Percentiles rank a stretch among this genome's conserved stretches.
Evolutionary conservation across 352 stramenopile species (phyloP).

Genomic region (Bremia lactucae): DNA sequence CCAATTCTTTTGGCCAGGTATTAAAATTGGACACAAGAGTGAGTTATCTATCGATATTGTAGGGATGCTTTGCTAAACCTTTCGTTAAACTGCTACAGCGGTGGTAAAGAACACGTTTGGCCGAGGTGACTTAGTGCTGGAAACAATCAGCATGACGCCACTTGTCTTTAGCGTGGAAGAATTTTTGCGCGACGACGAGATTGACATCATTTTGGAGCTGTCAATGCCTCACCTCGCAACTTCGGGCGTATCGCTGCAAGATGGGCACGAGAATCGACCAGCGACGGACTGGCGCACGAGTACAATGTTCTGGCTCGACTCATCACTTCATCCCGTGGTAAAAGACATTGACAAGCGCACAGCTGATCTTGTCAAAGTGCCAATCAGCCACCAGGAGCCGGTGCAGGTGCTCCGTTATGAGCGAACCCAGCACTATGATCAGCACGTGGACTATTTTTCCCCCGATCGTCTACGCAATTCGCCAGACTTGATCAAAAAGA

Average conservation of each 20-base stretch:
- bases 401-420: slow-evolving; percentile 73
- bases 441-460: slow-evolving; percentile 64
- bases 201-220: slow-evolving; percentile 65
- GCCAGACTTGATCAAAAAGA: slow-evolving; percentile 30
- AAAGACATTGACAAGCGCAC: slow-evolving; percentile 51
- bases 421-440: slow-evolving; percentile 67
- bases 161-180: slow-evolving; percentile 68
- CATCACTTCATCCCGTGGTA: slow-evolving; percentile 29
- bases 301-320: slow-evolving; percentile 67
- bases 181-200: slow-evolving; percentile 73
- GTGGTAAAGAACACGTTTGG: slow-evolving; percentile 37
- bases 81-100: too few species aligned
- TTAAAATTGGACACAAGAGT: slow-evolving; percentile 62
- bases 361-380: slow-evolving; percentile 52
- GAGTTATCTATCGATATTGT: neutral
- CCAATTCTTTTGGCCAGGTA: slow-evolving; percentile 67
- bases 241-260: slow-evolving; percentile 48
- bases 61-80: neutral
- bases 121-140: slow-evolving; percentile 37
- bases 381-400: slow-evolving; percentile 45
- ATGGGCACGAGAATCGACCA: slow-evolving; percentile 57
- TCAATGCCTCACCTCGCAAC: slow-evolving; percentile 52
- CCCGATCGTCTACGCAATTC: slow-evolving; percentile 35
- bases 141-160: slow-evolving; percentile 54
- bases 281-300: slow-evolving; percentile 71